A percentile compares a stretch with the other conserved stretches of the same genome.
These are phyloP conservation scores for Dendrobium chrysotoxum DNA, from an alignment of 106 monocot species.

Conservation along the genomic window DNA sequence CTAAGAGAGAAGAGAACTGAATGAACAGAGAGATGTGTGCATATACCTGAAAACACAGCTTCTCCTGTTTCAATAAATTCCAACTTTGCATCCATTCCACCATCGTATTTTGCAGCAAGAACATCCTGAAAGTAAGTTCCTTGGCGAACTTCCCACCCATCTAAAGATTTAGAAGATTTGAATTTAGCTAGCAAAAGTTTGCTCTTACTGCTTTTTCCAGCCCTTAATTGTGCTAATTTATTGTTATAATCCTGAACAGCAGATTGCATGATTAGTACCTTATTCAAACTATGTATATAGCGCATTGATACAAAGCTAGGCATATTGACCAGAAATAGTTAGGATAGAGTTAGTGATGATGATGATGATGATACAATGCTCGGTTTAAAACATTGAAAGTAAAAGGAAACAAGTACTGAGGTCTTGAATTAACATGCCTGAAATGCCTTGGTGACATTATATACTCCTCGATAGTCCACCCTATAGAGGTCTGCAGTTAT, in stretches of 20 bases:
- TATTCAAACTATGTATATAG: neutral
- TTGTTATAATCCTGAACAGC: conserved; percentile 76
- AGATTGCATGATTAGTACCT: neutral
- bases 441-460: conserved; percentile 83
- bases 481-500: conserved; percentile 90
- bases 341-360: too few species aligned
- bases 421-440: conserved; percentile 39
- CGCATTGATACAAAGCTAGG: neutral
- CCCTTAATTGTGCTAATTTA: conserved; percentile 79
- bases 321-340: too few species aligned
- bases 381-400: too few species aligned
- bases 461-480: conserved; percentile 81
- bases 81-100: conserved; percentile 86
- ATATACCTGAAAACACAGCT: conserved; percentile 80
- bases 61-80: conserved; percentile 63
- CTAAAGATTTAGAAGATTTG: conserved; percentile 51
- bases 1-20: neutral
- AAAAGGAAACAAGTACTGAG: neutral
- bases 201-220: conserved; percentile 98
- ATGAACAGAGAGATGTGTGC: neutral
- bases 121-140: conserved; percentile 84
- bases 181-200: conserved; percentile 94
- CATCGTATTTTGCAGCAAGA: conserved; percentile 69
- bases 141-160: conserved; percentile 77
- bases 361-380: too few species aligned